phyloP scores from a whole-genome alignment of 1,139 yeast genomes.

The Magnusiomyces starmeri region DNA sequence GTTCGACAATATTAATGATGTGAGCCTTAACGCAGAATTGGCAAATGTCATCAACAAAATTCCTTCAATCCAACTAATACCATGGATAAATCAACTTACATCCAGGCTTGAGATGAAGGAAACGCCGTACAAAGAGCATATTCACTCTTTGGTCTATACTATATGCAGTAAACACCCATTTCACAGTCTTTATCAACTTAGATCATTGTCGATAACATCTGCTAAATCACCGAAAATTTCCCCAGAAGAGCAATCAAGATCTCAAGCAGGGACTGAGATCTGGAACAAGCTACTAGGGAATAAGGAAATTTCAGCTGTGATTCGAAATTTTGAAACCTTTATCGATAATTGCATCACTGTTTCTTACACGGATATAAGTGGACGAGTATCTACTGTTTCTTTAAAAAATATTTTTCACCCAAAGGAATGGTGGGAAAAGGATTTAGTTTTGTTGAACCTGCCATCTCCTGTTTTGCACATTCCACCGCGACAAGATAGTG shows the following conservation, averaged over 20 bases:
- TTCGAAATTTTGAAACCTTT: slow-evolving; percentile 38
- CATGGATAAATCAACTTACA: slow-evolving; percentile 79
- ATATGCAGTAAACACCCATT: slow-evolving; percentile 62
- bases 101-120: slow-evolving; percentile 48
- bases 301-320: slow-evolving; percentile 24
- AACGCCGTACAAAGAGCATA: slow-evolving; percentile 45
- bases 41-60: slow-evolving; percentile 43
- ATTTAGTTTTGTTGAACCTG: slow-evolving; percentile 40
- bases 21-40: slow-evolving; percentile 22
- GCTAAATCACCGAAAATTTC: slow-evolving; percentile 7
- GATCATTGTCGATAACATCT: background rate
- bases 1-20: slow-evolving; percentile 51
- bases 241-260: slow-evolving; percentile 14
- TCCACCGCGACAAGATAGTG: slow-evolving; percentile 38
- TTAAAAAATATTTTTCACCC: no score
- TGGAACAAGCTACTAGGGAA: slow-evolving; percentile 14
- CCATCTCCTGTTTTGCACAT: slow-evolving; percentile 66
- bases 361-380: no score
- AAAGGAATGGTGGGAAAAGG: slow-evolving; percentile 47
- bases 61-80: slow-evolving; percentile 45
- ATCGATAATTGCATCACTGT: slow-evolving; percentile 41
- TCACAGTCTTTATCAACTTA: slow-evolving; percentile 58
- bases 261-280: slow-evolving; percentile 21
- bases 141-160: slow-evolving; percentile 44
- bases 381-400: no score